phyloP scores from a whole-genome alignment of 2,329 filamentous ascomycete species.

The Hyphodiscus sp. region DNA sequence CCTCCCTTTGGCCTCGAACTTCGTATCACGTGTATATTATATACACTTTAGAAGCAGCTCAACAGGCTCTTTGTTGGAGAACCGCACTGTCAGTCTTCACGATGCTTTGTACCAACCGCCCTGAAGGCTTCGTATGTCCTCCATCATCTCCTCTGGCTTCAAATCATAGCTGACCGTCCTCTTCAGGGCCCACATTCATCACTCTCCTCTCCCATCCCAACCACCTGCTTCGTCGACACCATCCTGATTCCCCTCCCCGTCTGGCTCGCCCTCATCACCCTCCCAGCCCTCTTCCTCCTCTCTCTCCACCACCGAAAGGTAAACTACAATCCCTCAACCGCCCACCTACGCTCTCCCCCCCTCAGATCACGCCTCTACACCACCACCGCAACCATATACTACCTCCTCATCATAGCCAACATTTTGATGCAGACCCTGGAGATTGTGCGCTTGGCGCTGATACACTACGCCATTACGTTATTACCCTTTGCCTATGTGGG shows the following conservation, averaged over 20 bases:
- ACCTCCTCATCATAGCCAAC: conserved; percentile 27
- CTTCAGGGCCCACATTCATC: conserved; percentile 28
- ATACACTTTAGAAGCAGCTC: neutral
- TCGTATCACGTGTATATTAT: too few relatives aligned
- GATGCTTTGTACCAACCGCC: neutral
- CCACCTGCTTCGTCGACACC: conserved; percentile 32
- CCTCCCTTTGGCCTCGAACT: neutral
- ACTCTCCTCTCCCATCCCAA: conserved; percentile 30
- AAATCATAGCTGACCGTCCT: neutral
- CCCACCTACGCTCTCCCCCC: conserved; percentile 12
- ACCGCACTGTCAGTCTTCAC: neutral
- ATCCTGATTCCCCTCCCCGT: conserved; percentile 32
- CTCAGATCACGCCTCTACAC: conserved; percentile 12
- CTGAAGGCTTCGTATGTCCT: neutral
- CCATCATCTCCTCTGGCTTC: neutral
- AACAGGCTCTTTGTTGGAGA: too few relatives aligned
- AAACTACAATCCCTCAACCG: conserved; percentile 20
- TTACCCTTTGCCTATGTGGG: conserved; percentile 31
- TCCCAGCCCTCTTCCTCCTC: conserved; percentile 22
- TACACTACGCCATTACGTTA: conserved; percentile 29
- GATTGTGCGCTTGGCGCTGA: conserved; percentile 28
- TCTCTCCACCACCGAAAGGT: conserved; percentile 14
- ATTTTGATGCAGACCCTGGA: conserved; percentile 30
- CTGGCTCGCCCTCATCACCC: conserved; percentile 27
- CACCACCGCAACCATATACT: conserved; percentile 22